A percentile compares a stretch with the other conserved stretches of the same genome.
phyloP scores from a whole-genome alignment of 768 basidiomycete genomes.

The Mycena belliarum region DNA sequence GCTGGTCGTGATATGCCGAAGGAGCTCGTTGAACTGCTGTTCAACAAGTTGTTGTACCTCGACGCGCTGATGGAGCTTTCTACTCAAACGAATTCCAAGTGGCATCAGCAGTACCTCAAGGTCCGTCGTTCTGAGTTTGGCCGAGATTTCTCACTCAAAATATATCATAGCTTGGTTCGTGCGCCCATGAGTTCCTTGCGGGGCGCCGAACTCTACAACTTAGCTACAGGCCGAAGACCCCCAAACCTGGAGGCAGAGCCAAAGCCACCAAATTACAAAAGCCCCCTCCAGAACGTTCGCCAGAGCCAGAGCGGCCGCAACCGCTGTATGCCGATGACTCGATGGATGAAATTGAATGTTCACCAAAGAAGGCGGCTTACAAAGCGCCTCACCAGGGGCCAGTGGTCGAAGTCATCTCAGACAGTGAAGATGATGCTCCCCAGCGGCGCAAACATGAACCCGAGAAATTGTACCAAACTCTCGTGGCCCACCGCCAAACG shows the following conservation, averaged over 20 bases:
- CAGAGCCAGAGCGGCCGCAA: conserved; percentile 26
- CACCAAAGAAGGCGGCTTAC: conserved; percentile 22
- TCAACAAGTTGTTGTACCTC: conserved; percentile 54
- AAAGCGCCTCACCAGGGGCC: background rate
- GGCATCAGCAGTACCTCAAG: conserved; percentile 52
- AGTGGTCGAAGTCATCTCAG: conserved; percentile 26
- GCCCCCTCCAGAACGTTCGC: conserved; percentile 23
- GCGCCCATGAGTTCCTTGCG: conserved; percentile 31
- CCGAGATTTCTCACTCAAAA: background rate
- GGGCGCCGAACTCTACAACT: conserved; percentile 28
- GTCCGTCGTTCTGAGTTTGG: conserved; percentile 32
- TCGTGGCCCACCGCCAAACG: conserved; percentile 23
- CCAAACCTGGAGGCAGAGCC: conserved; percentile 16
- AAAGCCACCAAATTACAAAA: conserved; percentile 28
- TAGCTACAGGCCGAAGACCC: conserved; percentile 32
- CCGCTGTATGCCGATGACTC: conserved; percentile 27
- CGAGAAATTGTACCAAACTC: background rate
- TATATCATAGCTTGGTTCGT: conserved; percentile 35
- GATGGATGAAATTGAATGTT: conserved; percentile 16
- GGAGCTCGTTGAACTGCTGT: conserved; percentile 64
- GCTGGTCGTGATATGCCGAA: conserved; percentile 49
- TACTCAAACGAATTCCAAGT: conserved; percentile 44
- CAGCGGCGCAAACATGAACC: conserved; percentile 1
- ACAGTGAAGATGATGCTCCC: conserved; percentile 1
- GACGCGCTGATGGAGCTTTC: conserved; percentile 51